Evolutionary conservation across 2,329 filamentous ascomycete species (phyloP), one percentile per base, ranked within the genome.

Genomic region (Corynespora cassiicola): DNA sequence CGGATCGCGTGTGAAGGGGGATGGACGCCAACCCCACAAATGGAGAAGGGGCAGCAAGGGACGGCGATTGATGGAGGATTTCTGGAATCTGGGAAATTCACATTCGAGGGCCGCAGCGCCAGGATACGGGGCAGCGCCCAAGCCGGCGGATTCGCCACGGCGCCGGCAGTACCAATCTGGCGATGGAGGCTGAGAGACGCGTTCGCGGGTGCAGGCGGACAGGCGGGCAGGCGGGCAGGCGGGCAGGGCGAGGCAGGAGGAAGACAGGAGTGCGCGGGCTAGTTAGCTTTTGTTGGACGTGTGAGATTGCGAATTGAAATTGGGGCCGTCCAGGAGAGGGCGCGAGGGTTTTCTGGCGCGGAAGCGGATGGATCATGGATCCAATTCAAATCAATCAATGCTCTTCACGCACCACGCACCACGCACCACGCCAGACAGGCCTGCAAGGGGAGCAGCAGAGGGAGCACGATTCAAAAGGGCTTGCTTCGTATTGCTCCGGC

Each of bases 1-100:
- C 46, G 29, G 37, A 30, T 33, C 45, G 48, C 43, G 45, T 35
- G 43, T 47, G 36, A 43, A 44, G 46, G n/a, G n/a, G 40, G 32
- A 42, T 50, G 36, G 31, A 45, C 52, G 45, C 52, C 45, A 57
- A 59, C 57, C 62, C 61, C 61, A 58, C 61, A 63, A 56, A 52
- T 53, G 50, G 47, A 39, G 46, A 53, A 40, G 38, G 35, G 54
- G 46, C 48, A 49, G 58, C 58, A 59, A 58, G 57, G 53, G 55
- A 54, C 47, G 48, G 47, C 45, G 20, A 51, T 50, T 43, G 36
- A 51, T 45, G 50, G 55, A 39, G 50, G 47, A 35, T 52, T 56
- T 58, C 53, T 56, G 35, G 42, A 45, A 53, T 58, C 53, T 56
- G 35, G 42, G 46, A 53, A 53, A 49, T 41, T 24, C 42, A 32